phyloP scores from a whole-genome alignment of 257 asterid genomes.

The Schizonepeta tenuifolia region DNA sequence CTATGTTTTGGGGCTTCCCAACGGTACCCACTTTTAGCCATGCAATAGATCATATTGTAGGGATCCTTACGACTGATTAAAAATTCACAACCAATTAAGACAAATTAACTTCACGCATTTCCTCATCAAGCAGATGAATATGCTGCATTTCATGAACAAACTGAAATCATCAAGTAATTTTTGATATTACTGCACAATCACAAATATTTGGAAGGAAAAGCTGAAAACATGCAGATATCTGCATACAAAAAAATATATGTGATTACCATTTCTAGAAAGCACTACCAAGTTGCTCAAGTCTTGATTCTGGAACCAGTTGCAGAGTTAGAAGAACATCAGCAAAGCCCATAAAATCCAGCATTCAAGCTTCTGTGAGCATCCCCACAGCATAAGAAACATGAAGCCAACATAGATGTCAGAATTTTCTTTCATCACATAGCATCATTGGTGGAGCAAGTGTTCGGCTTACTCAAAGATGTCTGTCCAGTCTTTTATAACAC shows the following conservation, averaged over 20 bases:
- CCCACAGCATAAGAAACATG: neutral
- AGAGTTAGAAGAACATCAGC: conserved; percentile 1
- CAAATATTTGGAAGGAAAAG: conserved; percentile 9
- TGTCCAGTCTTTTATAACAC: neutral
- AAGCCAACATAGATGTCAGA: neutral
- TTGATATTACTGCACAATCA: neutral
- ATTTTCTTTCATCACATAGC: neutral
- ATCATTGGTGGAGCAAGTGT: neutral
- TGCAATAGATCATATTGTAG: neutral
- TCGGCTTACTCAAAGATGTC: neutral
- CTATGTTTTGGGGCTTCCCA: no score
- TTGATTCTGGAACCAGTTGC: neutral
- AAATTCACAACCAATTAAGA: neutral
- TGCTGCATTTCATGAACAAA: neutral
- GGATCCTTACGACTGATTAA: conserved; percentile 2
- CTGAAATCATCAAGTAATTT: neutral
- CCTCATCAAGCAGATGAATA: neutral
- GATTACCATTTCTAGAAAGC: conserved; percentile 17
- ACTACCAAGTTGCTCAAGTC: conserved; percentile 4
- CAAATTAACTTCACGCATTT: neutral
- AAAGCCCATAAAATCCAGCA: neutral
- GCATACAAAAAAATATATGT: neutral
- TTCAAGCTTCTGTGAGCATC: neutral
- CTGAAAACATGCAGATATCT: conserved; percentile 11
- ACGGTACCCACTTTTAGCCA: no score